Evolutionary conservation across 2,329 filamentous ascomycete species (phyloP).

Genomic region (Xylariaceae sp.): DNA sequence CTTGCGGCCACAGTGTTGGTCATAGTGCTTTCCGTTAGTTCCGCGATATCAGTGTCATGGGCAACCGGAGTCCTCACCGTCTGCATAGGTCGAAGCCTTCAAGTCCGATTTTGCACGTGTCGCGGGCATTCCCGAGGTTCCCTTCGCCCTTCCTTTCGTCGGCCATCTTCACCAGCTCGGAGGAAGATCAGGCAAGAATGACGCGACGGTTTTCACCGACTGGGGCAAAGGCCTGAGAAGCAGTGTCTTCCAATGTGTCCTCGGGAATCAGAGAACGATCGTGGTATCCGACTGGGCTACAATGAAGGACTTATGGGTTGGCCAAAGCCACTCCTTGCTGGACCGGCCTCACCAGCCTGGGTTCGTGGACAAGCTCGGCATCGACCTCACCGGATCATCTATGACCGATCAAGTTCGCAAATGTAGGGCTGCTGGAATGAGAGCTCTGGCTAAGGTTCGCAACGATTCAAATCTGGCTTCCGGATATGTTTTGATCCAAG

Average conservation of each 20-base stretch:
- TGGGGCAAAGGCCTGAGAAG: constrained; percentile 10
- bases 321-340: constrained; percentile 14
- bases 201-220: constrained; percentile 14
- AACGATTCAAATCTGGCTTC: no score
- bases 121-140: constrained; percentile 10
- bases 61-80: not conserved
- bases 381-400: constrained; percentile 16
- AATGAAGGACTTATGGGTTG: constrained; percentile 18
- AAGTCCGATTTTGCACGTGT: constrained; percentile 8
- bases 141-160: constrained; percentile 13
- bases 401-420: constrained; percentile 20
- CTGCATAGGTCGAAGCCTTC: not conserved
- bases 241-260: constrained; percentile 14
- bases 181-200: constrained; percentile 14
- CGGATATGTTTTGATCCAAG: no score
- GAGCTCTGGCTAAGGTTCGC: constrained; percentile 4
- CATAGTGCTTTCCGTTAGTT: not conserved
- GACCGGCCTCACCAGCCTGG: constrained; percentile 19
- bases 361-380: constrained; percentile 17
- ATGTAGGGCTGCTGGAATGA: constrained; percentile 18
- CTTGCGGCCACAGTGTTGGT: not conserved
- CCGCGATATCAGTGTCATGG: not conserved
- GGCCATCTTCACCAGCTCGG: constrained; percentile 16
- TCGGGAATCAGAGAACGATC: constrained; percentile 16
- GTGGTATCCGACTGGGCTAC: constrained; percentile 14